Base-by-base conservation (phyloP, 2,329 filamentous ascomycete genomes). In the Cladophialophora bantiana region DNA sequence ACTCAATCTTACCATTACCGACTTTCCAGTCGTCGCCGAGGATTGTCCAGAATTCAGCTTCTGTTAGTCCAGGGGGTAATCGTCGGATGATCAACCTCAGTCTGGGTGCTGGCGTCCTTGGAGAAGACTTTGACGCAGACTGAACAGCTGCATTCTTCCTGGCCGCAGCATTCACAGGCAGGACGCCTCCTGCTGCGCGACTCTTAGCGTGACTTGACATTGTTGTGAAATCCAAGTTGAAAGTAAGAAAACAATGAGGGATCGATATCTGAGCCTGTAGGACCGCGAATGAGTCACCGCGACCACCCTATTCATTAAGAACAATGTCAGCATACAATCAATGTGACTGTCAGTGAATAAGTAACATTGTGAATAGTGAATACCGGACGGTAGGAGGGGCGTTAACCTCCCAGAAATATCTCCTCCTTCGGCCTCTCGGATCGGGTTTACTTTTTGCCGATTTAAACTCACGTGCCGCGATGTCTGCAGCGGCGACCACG, bases 21-120 rank as follows among this genome's bases (percentile, higher is more conserved):
- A 86, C 74, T 74, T 89, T 91, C 94, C 94, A 98, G 57, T 93
- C 90, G 1, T 89, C 85, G 3, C 93, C 94, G 12, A 97, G 77
- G 7, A 88, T 84, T 13, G 81, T 78, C 73, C 89, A 83, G 70
- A 96, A 94, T 74, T 99, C 95, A 0, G 84, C 79, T 74, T 92
- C 86, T 0, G 91, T 96, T 77, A 99, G 84, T 7, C 90, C 92
- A 1, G 95, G 94, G 9, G 95, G 92, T 3, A 99, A 85, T 65
- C 94, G 87, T 60, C 96, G 89, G 62, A 97, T 84, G 31, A 96
- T 84, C 12, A 97, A 85, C 82, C 98, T 98, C 74, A 96, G 86
- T 66, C 92, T 90, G 64, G 88, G 85, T 18, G 83, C 78, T 1
- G 85, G 77, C 2, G 76, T 76, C 63, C 81, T 81, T 42, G 79